Conservation (phyloP, 768 basidiomycete species). For the Termitomyces sp. region DNA sequence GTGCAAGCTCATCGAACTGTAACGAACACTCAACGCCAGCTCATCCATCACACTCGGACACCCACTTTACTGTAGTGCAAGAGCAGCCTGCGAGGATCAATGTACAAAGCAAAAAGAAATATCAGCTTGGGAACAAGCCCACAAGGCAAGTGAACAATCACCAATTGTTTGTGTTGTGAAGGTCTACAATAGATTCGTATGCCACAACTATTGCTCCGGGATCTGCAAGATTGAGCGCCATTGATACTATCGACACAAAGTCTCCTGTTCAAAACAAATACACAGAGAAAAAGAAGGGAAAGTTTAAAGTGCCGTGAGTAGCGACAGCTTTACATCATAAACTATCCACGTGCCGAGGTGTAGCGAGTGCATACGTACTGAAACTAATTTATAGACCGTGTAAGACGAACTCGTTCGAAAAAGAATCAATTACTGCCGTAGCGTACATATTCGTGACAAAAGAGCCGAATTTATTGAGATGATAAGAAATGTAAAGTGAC, state of each 20-base stretch:
- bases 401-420: too few relatives aligned
- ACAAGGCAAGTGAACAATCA: neutral
- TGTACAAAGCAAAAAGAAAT: neutral
- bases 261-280: slow-evolving; percentile 1
- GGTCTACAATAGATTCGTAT: slow-evolving; percentile 16
- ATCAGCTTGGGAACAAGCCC: neutral
- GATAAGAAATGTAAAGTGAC: neutral
- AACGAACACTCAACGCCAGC: slow-evolving; percentile 8
- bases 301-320: neutral
- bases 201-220: slow-evolving; percentile 15
- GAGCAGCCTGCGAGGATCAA: slow-evolving; percentile 11
- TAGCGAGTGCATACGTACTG: too few relatives aligned
- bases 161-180: slow-evolving; percentile 15
- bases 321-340: neutral
- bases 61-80: slow-evolving; percentile 18
- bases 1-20: slow-evolving; percentile 33
- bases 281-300: neutral
- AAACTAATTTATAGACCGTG: too few relatives aligned
- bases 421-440: too few relatives aligned
- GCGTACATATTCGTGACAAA: neutral
- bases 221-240: slow-evolving; percentile 17
- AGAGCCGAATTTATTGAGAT: neutral
- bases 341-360: slow-evolving; percentile 5
- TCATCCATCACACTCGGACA: slow-evolving; percentile 3
- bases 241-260: neutral